phyloP scores from a whole-genome alignment of 768 basidiomycete genomes.

The Rhodosporidiobolus sp. region DNA sequence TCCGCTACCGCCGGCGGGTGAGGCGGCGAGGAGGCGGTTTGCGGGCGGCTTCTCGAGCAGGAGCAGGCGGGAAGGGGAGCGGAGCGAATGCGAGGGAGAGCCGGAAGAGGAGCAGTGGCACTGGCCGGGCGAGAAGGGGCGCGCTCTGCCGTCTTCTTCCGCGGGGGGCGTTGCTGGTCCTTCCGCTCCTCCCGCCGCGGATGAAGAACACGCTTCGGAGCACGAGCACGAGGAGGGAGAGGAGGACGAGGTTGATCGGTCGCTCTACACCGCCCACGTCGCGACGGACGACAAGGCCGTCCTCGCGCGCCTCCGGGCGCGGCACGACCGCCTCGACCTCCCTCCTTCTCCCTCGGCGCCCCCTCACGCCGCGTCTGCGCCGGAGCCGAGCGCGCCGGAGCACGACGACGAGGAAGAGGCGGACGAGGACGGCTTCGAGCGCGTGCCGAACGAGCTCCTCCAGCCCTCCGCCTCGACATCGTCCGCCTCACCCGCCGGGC shows the following conservation, averaged over 20 bases:
- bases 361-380: neutral
- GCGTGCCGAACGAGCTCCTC: neutral
- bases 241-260: constrained; percentile 17
- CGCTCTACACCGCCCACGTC: constrained; percentile 28
- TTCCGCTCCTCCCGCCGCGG: neutral
- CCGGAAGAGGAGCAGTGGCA: constrained; percentile 20
- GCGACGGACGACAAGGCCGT: constrained; percentile 39
- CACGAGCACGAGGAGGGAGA: neutral
- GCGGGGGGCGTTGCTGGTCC: neutral
- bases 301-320: constrained; percentile 12
- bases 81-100: neutral
- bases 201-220: neutral
- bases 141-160: neutral
- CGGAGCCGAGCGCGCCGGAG: constrained; percentile 17
- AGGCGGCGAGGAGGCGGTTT: neutral
- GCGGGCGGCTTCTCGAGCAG: neutral
- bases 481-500: neutral
- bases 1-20: too few species aligned
- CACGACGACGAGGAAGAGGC: constrained; percentile 9
- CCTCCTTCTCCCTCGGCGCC: too few species aligned
- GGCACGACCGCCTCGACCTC: constrained; percentile 1
- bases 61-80: neutral
- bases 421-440: constrained; percentile 36
- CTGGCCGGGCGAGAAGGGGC: constrained; percentile 35
- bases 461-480: accelerated